A percentile compares a stretch with the other conserved stretches of the same genome.
Conservation (phyloP, 768 basidiomycete genomes). For the Russula brevipes region DNA sequence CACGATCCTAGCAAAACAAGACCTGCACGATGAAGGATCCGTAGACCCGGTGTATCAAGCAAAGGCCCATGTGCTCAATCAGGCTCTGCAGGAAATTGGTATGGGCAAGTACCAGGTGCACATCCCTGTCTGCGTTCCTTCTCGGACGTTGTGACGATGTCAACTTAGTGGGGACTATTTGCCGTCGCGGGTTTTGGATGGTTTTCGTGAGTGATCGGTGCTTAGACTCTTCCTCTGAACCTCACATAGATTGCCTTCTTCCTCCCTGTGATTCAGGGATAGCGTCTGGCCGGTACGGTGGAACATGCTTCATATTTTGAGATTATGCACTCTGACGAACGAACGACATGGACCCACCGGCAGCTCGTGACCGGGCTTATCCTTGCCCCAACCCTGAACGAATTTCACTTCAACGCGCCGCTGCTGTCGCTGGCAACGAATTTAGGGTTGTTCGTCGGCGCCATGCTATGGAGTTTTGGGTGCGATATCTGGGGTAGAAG, state of each 20-base stretch:
- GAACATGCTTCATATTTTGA: slow-evolving; percentile 22
- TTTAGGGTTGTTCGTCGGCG: slow-evolving; percentile 48
- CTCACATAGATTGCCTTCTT: neutral
- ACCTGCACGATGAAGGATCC: slow-evolving; percentile 22
- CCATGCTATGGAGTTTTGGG: slow-evolving; percentile 45
- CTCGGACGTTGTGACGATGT: neutral
- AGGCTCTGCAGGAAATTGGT: slow-evolving; percentile 59
- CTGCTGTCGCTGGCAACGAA: slow-evolving; percentile 49
- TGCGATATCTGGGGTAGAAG: slow-evolving; percentile 50
- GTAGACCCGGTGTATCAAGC: slow-evolving; percentile 56
- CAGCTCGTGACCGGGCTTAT: slow-evolving; percentile 43
- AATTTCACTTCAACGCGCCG: slow-evolving; percentile 45
- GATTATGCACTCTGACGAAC: neutral
- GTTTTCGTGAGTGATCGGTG: slow-evolving; percentile 51
- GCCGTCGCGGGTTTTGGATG: slow-evolving; percentile 69
- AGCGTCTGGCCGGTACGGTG: slow-evolving; percentile 61
- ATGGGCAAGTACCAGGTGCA: slow-evolving; percentile 65
- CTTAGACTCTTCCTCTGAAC: neutral
- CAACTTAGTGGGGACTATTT: slow-evolving; percentile 54
- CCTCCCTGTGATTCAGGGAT: slow-evolving; percentile 40
- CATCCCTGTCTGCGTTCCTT: neutral
- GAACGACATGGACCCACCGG: too few relatives aligned
- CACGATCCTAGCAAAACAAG: neutral
- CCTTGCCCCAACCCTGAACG: slow-evolving; percentile 43
- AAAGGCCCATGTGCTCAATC: slow-evolving; percentile 53